Evolutionary conservation across 176 grass and related monocot genomes (phyloP).

Genomic region (barley (Hordeum vulgare)): MorexV3_pseudomolecules_assembly NC_058520.1:298885118-298885617

Average conservation of each 20-base stretch:
- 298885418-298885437: slow-evolving; percentile 84
- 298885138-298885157: slow-evolving; percentile 93
- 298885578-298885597: slow-evolving; percentile 15
- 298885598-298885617: neutral
- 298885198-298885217: slow-evolving; percentile 12
- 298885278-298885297: slow-evolving; percentile 84
- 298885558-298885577: slow-evolving; percentile 12
- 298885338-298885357: slow-evolving; percentile 65
- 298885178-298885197: slow-evolving; percentile 17
- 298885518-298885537: slow-evolving; percentile 91
- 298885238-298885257: slow-evolving; percentile 7
- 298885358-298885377: slow-evolving; percentile 65
- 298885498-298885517: slow-evolving; percentile 98
- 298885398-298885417: slow-evolving; percentile 87
- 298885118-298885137: slow-evolving; percentile 53
- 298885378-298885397: slow-evolving; percentile 95
- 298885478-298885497: slow-evolving; percentile 90
- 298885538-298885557: slow-evolving; percentile 61
- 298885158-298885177: slow-evolving; percentile 39
- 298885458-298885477: slow-evolving; percentile 95
- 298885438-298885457: slow-evolving; percentile 75
- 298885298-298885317: slow-evolving; percentile 74
- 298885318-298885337: slow-evolving; percentile 80
- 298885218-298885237: slow-evolving; percentile 13
- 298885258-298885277: slow-evolving; percentile 70